A percentile compares a stretch with the other conserved stretches of the same genome.
These are phyloP conservation scores for Tuctoria greenei DNA, from an alignment of 176 grass and related monocot genomes.

Conservation along the genomic window DNA sequence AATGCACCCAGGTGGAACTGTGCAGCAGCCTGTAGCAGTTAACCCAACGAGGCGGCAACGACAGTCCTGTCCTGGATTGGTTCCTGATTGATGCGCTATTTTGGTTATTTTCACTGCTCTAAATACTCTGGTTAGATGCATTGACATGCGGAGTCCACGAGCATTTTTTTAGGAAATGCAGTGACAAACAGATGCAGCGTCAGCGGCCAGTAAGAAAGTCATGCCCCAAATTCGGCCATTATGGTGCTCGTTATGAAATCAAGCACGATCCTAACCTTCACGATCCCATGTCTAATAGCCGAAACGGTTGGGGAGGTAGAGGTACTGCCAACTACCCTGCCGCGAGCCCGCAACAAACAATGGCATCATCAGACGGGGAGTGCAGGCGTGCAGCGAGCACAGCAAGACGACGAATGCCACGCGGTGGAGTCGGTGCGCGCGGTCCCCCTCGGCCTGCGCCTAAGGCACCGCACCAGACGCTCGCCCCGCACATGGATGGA, in stretches of 20 bases:
- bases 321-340: not conserved
- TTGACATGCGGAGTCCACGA: not conserved
- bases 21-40: not conserved
- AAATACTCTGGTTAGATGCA: not conserved
- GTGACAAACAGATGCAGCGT: not conserved
- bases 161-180: not conserved
- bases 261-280: too few species aligned
- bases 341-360: not conserved
- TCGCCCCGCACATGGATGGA: not conserved
- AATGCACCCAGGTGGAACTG: not conserved
- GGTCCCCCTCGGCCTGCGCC: not conserved
- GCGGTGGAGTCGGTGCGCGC: conserved; percentile 28
- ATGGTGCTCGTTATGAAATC: too few species aligned
- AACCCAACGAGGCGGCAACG: not conserved
- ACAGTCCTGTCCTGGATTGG: not conserved
- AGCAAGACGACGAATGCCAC: not conserved
- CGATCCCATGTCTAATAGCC: too few species aligned
- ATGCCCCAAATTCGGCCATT: not conserved
- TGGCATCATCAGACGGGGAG: not conserved
- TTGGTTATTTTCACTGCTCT: not conserved
- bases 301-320: not conserved
- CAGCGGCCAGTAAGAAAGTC: not conserved
- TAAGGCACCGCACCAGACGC: too few species aligned
- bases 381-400: too few species aligned
- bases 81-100: not conserved